Percentiles rank a stretch among this genome's conserved stretches.
Conservation (phyloP, 805 yeast species). For the Spathaspora gorwiae region DNA sequence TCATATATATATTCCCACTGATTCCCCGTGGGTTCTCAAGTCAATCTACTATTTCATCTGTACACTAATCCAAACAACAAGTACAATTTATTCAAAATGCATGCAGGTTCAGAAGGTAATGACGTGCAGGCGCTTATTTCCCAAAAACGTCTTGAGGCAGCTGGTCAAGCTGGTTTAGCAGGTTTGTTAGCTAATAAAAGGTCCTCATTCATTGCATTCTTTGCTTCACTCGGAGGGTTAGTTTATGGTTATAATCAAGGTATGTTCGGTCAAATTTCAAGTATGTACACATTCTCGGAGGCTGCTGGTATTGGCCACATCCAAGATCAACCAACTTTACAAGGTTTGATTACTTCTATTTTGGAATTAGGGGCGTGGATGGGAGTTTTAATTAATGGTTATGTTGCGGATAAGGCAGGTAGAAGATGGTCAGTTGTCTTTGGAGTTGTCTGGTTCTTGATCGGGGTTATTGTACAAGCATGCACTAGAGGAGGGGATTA, state of each 20-base stretch:
- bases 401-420: slow-evolving; percentile 58
- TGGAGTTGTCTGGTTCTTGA: slow-evolving; percentile 53
- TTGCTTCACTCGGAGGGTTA: slow-evolving; percentile 58
- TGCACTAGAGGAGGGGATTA: slow-evolving; percentile 33
- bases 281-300: slow-evolving; percentile 13
- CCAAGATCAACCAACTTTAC: slow-evolving; percentile 42
- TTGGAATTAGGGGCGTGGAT: slow-evolving; percentile 70
- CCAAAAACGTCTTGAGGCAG: slow-evolving; percentile 5
- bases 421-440: slow-evolving; percentile 59
- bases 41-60: too few species aligned
- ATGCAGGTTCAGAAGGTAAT: slow-evolving; percentile 4
- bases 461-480: slow-evolving; percentile 58
- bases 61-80: neutral
- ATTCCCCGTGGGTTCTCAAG: too few species aligned
- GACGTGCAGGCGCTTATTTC: slow-evolving; percentile 6
- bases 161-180: slow-evolving; percentile 2
- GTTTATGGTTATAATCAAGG: slow-evolving; percentile 78
- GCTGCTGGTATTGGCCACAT: slow-evolving; percentile 36
- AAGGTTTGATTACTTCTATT: slow-evolving; percentile 64
- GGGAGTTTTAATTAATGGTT: slow-evolving; percentile 65
- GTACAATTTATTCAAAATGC: slow-evolving; percentile 1
- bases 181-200: slow-evolving; percentile 8
- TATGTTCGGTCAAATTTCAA: slow-evolving; percentile 50
- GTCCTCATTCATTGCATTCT: slow-evolving; percentile 45
- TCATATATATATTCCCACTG: too few species aligned